Evolutionary conservation across 1,284 basidiomycete genomes (phyloP), one percentile per base, ranked within the genome.

Genomic region (Leccinum colubrinum): DNA sequence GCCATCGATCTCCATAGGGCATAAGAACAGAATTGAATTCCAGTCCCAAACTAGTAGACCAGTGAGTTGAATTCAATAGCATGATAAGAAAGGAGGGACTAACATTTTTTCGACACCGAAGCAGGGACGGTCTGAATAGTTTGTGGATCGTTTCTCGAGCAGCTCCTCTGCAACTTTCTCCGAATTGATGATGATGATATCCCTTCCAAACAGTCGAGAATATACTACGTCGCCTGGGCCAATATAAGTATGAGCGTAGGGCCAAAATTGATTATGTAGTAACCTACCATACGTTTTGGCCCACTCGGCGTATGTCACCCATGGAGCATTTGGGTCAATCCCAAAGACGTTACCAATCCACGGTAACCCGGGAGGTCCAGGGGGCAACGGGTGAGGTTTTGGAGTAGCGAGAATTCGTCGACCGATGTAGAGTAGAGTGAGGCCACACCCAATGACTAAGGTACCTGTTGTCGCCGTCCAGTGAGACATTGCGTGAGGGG

Each of bases 241-340:
- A 12, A 35, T 54, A 11, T 30, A 15, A 12, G 30, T 12, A 6
- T 33, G 30, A 17, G 52, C 17, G 52, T 12, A 9, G n/a, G n/a
- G 6, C 2, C 20, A 20, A 8, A 35, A 35, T n/a, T 30, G 27
- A 33, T n/a, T 9, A 33, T 14, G 17, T 22, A 20, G 11, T 17
- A 33, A 20, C 52, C n/a, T 30, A 54, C 52, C 52, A n/a, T 53
- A 61, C 75, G 70, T 33, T 51, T 25, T 62, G 20, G 48, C 55
- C 64, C 64, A 65, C 27, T 54, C 60, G 2, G 64, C 4, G 17
- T 63, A 64, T 12, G 63, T 64, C 20, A 9, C 35, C 63, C 63
- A 64, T 6, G 63, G 63, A 4, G 60, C 39, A 55, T 12, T 22
- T 7, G 39, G 2, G 15, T 61, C 6, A 27, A 67, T 27, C 35